These are phyloP conservation scores for Chlamydomonas incerta DNA, from an alignment of 139 green algal genomes.

Conservation along the genomic window DNA sequence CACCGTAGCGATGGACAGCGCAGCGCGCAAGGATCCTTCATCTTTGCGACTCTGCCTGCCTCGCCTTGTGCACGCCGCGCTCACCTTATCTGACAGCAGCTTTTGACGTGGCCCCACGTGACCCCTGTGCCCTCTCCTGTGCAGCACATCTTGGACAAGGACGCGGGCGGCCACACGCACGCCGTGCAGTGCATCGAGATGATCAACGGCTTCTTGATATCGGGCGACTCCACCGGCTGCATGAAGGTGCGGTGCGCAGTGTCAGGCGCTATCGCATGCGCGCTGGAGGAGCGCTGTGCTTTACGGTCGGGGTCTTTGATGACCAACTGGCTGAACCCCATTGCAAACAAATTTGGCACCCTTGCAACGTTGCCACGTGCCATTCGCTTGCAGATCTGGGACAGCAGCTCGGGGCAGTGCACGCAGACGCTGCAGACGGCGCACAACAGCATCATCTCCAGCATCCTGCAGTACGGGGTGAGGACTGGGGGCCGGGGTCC, in stretches of 20 bases:
- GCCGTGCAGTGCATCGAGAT: constrained; percentile 17
- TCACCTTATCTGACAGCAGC: too few species aligned
- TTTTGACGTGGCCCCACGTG: too few species aligned
- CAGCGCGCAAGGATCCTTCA: too few species aligned
- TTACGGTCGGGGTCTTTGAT: too few species aligned
- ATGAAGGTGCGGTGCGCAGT: constrained; percentile 21
- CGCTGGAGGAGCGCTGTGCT: too few species aligned
- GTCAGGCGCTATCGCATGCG: too few species aligned
- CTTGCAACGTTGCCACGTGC: too few species aligned
- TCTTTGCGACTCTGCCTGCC: too few species aligned
- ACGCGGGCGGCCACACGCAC: constrained; percentile 32
- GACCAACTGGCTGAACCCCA: too few species aligned
- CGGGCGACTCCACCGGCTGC: constrained; percentile 9
- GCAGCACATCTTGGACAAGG: constrained; percentile 36
- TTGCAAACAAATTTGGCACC: too few species aligned
- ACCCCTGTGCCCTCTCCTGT: neutral
- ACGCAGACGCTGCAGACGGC: constrained; percentile 20
- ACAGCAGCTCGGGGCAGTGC: constrained; percentile 16
- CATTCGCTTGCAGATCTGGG: constrained; percentile 7
- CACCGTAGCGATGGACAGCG: too few species aligned
- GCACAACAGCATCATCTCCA: constrained; percentile 22
- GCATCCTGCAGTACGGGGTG: constrained; percentile 40
- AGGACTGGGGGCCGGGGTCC: neutral
- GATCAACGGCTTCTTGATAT: constrained; percentile 40
- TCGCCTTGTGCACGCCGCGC: too few species aligned